These are phyloP conservation scores for Didymella pinodella DNA, from an alignment of 2,329 filamentous ascomycete genomes.

Conservation along the genomic window DNA sequence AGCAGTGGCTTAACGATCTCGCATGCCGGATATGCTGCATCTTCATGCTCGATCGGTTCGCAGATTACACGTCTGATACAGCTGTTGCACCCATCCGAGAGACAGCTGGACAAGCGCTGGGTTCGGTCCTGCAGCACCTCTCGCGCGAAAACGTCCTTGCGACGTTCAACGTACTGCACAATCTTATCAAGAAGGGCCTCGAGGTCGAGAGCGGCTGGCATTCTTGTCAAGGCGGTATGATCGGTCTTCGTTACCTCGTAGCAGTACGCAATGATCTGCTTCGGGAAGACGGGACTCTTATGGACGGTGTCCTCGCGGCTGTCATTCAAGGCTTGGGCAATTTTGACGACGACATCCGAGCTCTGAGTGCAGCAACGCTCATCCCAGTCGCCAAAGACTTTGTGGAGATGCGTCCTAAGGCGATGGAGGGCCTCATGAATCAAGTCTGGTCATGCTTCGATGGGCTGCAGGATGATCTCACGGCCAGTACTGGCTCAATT, in stretches of 20 bases:
- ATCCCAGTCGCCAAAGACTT: constrained; percentile 97
- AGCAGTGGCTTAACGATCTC: constrained; percentile 89
- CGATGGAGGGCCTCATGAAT: constrained; percentile 82
- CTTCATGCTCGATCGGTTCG: constrained; percentile 96
- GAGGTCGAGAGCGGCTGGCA: constrained; percentile 78
- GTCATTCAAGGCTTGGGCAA: constrained; percentile 96
- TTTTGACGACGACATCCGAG: constrained; percentile 91
- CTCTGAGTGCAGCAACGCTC: constrained; percentile 95
- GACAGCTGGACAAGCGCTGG: constrained; percentile 91
- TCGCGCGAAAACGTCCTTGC: constrained; percentile 79
- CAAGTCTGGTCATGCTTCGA: constrained; percentile 98
- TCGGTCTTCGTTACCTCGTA: constrained; percentile 92
- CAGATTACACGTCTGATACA: constrained; percentile 96
- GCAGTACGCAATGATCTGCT: constrained; percentile 93
- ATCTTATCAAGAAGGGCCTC: constrained; percentile 84
- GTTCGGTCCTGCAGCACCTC: constrained; percentile 85
- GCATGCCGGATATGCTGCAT: constrained; percentile 95
- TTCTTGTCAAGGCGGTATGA: constrained; percentile 97
- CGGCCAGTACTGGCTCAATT: constrained; percentile 95
- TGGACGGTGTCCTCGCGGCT: constrained; percentile 89
- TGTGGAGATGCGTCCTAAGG: constrained; percentile 79
- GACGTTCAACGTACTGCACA: constrained; percentile 83
- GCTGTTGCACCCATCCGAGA: constrained; percentile 96
- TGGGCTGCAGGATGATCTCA: constrained; percentile 95
- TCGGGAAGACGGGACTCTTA: constrained; percentile 80